A percentile compares a stretch with the other conserved stretches of the same genome.
Conservation (phyloP, 176 grass and related monocot species). For the Poa pratensis region DNA sequence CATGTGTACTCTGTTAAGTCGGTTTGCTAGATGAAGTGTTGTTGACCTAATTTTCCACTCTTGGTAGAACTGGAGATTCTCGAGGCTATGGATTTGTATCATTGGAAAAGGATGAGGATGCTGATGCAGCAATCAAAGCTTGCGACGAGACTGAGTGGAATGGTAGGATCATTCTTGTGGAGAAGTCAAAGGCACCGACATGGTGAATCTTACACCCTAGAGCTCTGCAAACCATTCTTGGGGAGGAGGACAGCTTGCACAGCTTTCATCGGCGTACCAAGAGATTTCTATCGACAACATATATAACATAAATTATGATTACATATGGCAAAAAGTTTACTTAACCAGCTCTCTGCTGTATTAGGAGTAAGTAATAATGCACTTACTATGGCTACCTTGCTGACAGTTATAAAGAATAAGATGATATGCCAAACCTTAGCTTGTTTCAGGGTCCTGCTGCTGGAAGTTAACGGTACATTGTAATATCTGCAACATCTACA, state of each 20-base stretch:
- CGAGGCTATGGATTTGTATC: conserved; percentile 87
- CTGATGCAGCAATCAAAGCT: conserved; percentile 88
- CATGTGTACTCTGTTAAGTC: conserved; percentile 22
- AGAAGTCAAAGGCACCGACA: conserved; percentile 77
- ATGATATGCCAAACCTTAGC: conserved; percentile 54
- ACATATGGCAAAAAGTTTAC: conserved; percentile 73
- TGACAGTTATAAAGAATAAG: conserved; percentile 53
- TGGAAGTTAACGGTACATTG: conserved; percentile 56
- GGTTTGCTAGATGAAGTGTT: conserved; percentile 26
- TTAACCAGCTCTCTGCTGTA: conserved; percentile 54
- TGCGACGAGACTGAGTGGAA: conserved; percentile 83
- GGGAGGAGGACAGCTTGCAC: conserved; percentile 32
- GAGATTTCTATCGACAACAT: conserved; percentile 37
- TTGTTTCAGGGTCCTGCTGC: conserved; percentile 72
- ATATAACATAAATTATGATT: conserved; percentile 57
- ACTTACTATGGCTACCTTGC: conserved; percentile 45
- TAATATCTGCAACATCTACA: conserved; percentile 55
- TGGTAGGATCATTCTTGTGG: conserved; percentile 86
- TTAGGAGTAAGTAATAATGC: conserved; percentile 63
- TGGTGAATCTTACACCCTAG: conserved; percentile 51
- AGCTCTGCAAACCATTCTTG: not conserved
- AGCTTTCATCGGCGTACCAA: conserved; percentile 39
- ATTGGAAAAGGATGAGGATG: conserved; percentile 83
- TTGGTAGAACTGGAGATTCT: conserved; percentile 74
- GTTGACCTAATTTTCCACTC: conserved; percentile 40